Conservation (phyloP, 225 moss, liverwort and hornwort species). For the Ulota crispa region DNA sequence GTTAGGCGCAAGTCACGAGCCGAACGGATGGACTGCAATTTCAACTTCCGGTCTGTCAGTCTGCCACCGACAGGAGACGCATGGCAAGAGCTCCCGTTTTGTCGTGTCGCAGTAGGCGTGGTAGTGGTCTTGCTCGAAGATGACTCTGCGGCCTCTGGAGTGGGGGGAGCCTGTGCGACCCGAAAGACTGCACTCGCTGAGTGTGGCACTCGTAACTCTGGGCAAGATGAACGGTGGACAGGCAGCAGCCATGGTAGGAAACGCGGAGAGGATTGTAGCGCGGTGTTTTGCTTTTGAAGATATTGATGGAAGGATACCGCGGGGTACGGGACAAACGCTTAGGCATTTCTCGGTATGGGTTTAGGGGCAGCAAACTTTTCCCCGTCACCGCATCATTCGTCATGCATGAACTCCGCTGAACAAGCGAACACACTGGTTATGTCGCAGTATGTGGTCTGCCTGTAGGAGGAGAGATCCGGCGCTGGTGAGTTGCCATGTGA, state of each 20-base stretch:
- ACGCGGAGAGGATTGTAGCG: background rate
- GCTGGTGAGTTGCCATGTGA: background rate
- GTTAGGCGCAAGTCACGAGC: background rate
- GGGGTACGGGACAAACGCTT: background rate
- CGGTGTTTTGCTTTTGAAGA: background rate
- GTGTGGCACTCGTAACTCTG: background rate
- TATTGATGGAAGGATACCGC: background rate
- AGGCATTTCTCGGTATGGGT: background rate
- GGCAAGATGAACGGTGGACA: background rate
- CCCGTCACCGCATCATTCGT: background rate
- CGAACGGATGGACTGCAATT: background rate
- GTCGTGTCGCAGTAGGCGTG: background rate
- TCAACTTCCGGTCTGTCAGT: background rate
- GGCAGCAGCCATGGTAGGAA: background rate
- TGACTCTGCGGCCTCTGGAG: background rate
- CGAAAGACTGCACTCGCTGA: no score
- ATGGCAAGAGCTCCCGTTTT: background rate
- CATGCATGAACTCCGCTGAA: background rate
- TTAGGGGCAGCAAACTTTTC: background rate
- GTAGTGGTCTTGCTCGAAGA: background rate
- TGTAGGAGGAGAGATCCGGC: background rate
- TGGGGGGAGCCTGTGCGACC: background rate
- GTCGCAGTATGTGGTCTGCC: background rate
- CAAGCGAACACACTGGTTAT: background rate
- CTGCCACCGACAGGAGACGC: no score